Conservation (phyloP, 169 alveolate species). For the Eimeria brunetti region DNA sequence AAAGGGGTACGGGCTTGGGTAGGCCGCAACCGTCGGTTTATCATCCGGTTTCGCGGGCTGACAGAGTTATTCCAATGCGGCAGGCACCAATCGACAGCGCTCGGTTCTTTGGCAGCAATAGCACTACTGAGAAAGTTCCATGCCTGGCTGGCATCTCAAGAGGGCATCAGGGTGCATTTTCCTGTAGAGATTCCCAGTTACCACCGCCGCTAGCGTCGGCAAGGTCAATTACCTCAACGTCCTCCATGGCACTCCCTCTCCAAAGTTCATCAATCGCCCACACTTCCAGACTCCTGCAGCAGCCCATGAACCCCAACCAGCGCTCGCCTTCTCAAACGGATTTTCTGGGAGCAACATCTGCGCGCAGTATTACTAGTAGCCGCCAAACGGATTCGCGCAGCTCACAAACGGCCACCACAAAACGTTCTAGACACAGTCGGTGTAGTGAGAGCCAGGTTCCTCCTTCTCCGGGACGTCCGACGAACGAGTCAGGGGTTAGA, state of each 20-base stretch:
- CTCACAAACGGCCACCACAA: not conserved
- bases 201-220: conserved; percentile 43
- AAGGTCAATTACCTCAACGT: conserved; percentile 44
- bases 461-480: not conserved
- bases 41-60: conserved; percentile 72
- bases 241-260: conserved; percentile 24
- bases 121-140: not conserved
- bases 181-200: conserved; percentile 29
- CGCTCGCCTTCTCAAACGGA: not conserved
- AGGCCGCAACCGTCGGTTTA: not conserved
- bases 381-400: conserved; percentile 35
- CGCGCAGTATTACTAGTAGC: conserved; percentile 35
- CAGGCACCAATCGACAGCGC: conserved; percentile 59
- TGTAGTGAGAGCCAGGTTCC: conserved; percentile 27
- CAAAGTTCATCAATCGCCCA: conserved; percentile 4
- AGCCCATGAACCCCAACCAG: not conserved
- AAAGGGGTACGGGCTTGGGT: conserved; percentile 1
- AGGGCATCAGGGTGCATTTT: not conserved
- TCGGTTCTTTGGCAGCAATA: conserved; percentile 32
- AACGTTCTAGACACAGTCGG: conserved; percentile 43
- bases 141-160: not conserved
- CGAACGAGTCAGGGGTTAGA: conserved; percentile 22
- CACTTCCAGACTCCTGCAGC: not conserved
- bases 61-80: not conserved
- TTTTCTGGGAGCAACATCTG: conserved; percentile 32